Percentiles rank a stretch among this genome's conserved stretches.
phyloP scores from a whole-genome alignment of 2,329 filamentous ascomycete species.

The Microdochium bolleyi region DNA sequence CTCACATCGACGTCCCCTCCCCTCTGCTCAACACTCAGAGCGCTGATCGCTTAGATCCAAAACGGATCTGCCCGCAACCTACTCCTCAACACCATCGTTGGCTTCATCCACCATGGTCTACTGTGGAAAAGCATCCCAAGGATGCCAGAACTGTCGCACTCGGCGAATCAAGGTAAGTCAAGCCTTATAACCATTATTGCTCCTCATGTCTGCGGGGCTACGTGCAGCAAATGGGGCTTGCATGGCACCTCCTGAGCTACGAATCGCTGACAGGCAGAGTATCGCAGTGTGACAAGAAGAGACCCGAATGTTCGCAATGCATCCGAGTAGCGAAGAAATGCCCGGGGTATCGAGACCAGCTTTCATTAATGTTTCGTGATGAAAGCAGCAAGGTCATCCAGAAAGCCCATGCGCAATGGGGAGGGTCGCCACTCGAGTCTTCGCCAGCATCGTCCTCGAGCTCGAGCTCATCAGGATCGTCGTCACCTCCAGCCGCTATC shows the following conservation, averaged over 20 bases:
- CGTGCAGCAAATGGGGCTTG: neutral
- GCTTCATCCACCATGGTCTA: slow-evolving; percentile 36
- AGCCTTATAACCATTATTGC: slow-evolving; percentile 1
- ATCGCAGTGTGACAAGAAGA: slow-evolving; percentile 49
- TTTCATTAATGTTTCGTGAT: slow-evolving; percentile 59
- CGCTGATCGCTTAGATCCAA: neutral
- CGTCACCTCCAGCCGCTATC: neutral
- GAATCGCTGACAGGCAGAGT: neutral
- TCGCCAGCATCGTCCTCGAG: slow-evolving; percentile 16
- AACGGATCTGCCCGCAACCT: neutral
- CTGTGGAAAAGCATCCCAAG: slow-evolving; percentile 48
- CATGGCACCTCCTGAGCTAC: slow-evolving; percentile 2
- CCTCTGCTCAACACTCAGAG: neutral
- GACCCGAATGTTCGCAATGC: slow-evolving; percentile 56
- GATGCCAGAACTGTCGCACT: slow-evolving; percentile 44
- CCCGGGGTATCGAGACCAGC: slow-evolving; percentile 56
- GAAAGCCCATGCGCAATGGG: slow-evolving; percentile 48
- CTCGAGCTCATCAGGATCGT: slow-evolving; percentile 16
- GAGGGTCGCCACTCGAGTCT: slow-evolving; percentile 16
- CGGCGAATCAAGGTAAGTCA: slow-evolving; percentile 45
- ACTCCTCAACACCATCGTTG: neutral
- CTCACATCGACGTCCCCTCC: neutral
- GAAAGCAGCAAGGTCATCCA: slow-evolving; percentile 55
- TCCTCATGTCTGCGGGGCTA: slow-evolving; percentile 1
- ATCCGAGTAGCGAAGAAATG: slow-evolving; percentile 50